Percentiles rank a stretch among this genome's conserved stretches.
These are phyloP conservation scores for Lachancea mirantina DNA, from an alignment of 805 yeast species.

Conservation along the genomic window DNA sequence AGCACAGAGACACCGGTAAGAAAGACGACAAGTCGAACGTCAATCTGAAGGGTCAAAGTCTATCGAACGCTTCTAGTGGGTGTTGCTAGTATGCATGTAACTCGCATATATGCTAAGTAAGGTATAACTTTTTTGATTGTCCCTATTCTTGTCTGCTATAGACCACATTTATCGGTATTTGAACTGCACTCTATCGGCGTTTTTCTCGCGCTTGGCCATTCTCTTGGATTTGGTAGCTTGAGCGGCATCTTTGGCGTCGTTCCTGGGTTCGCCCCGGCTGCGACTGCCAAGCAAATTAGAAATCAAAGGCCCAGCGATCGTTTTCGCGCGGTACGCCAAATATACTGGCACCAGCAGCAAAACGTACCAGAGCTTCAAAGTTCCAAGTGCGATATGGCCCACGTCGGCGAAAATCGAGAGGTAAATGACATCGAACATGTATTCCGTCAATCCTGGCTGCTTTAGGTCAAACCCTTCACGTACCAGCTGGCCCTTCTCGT, in stretches of 20 bases:
- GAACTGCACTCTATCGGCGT: slow-evolving; percentile 33
- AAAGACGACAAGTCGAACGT: slow-evolving; percentile 52
- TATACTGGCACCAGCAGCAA: slow-evolving; percentile 33
- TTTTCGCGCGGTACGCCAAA: slow-evolving; percentile 39
- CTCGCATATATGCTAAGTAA: slow-evolving; percentile 3
- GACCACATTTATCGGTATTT: slow-evolving; percentile 28
- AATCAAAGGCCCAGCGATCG: slow-evolving; percentile 20
- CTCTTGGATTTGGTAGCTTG: slow-evolving; percentile 33
- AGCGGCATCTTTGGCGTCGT: slow-evolving; percentile 4
- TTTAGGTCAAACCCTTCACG: slow-evolving; percentile 43
- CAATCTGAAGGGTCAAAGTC: slow-evolving; percentile 64
- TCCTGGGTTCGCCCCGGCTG: slow-evolving; percentile 3
- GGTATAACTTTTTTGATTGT: slow-evolving; percentile 8
- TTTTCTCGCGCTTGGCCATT: slow-evolving; percentile 36
- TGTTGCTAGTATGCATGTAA: slow-evolving; percentile 36
- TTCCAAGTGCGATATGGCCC: slow-evolving; percentile 38
- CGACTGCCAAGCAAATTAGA: slow-evolving; percentile 6
- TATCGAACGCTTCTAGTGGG: slow-evolving; percentile 37
- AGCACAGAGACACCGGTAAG: slow-evolving; percentile 37
- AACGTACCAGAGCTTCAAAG: slow-evolving; percentile 43
- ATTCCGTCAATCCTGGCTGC: slow-evolving; percentile 44
- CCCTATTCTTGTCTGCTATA: background rate
- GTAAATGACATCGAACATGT: slow-evolving; percentile 49
- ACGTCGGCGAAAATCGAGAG: slow-evolving; percentile 44
- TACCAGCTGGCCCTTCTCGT: slow-evolving; percentile 31